phyloP scores from a whole-genome alignment of 1,284 basidiomycete genomes.

The Fistulina hepatica region DNA sequence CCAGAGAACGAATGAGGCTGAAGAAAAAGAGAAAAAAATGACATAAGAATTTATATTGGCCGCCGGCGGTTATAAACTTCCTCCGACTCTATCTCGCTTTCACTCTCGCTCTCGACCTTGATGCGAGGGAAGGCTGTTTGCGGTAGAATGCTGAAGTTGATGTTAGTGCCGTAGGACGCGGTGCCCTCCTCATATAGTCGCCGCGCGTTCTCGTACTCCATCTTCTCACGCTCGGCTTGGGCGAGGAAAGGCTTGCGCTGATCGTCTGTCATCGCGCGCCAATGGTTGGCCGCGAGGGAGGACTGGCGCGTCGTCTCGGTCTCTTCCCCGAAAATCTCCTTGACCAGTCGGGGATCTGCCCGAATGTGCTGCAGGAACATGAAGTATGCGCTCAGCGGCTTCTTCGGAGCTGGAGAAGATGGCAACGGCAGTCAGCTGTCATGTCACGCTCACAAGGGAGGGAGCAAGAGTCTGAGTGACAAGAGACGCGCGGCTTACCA shows the following conservation, averaged over 20 bases:
- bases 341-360: constrained; percentile 59
- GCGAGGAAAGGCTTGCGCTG: constrained; percentile 88
- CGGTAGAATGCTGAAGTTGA: constrained; percentile 69
- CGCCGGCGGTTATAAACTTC: constrained; percentile 22
- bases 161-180: constrained; percentile 42
- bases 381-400: constrained; percentile 90
- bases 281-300: constrained; percentile 84
- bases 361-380: constrained; percentile 89
- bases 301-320: constrained; percentile 93
- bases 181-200: constrained; percentile 77
- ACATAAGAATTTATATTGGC: constrained; percentile 10
- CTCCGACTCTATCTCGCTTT: constrained; percentile 42
- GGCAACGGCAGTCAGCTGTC: constrained; percentile 1
- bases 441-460: too few relatives aligned
- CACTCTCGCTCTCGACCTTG: constrained; percentile 49
- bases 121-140: constrained; percentile 44
- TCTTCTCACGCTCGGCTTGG: constrained; percentile 86
- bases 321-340: constrained; percentile 84
- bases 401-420: constrained; percentile 85
- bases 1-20: constrained; percentile 10
- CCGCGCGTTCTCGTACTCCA: constrained; percentile 77
- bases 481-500: background rate
- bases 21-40: constrained; percentile 14
- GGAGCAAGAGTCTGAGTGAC: too few relatives aligned
- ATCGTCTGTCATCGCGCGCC: constrained; percentile 84